Evolutionary conservation across 108 stramenopile species (phyloP), one percentile per base, ranked within the genome.

Genomic region (Fragilaria crotonensis): DNA sequence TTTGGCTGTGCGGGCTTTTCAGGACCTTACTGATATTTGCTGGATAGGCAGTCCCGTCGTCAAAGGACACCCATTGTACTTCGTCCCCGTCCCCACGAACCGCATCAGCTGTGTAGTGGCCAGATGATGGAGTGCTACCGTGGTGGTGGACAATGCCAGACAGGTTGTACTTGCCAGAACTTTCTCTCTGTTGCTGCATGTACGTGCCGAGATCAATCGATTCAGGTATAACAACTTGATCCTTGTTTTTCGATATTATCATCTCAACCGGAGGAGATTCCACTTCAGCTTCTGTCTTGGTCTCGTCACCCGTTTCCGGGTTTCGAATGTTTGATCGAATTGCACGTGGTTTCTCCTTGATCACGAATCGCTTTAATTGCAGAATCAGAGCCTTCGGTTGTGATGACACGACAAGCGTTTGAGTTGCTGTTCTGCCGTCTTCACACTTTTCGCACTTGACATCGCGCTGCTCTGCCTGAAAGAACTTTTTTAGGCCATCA

Each of bases 401-500:
- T 14, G 81, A 74, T 19, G 72, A 47, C 25, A 90, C 67, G 52
- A 73, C 64, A 61, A 81, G 77, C 29, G 77, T 79, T 62, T 87
- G 80, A 29, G 78, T 84, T 1, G 83, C 86, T 9, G 57, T 59
- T 18, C 22, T 70, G 0, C 90, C 82, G 30, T 65, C 58, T 25
- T 69, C 28, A 45, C 90, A 87, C 64, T 95, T 89, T 68, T 95
- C 93, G 48, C 93, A 95, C 28, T 86, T 78, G 60, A 91, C 48
- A n/a, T 91, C 84, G 5, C 79, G 71, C 36, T 74, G 77, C 57
- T 90, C 88, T 1, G 89, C 73, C 4, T 62, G 59, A 55, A 95
- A 95, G 57, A 83, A 87, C 18, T 67, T 70, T 30, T 66, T 52
- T 20, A 91, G 68, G 44, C 80, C 71, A 29, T 61, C 47, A n/a